Percentiles rank a stretch among this genome's conserved stretches.
Conservation (phyloP, 345 rosid species). For the Eucalyptus globulus region DNA sequence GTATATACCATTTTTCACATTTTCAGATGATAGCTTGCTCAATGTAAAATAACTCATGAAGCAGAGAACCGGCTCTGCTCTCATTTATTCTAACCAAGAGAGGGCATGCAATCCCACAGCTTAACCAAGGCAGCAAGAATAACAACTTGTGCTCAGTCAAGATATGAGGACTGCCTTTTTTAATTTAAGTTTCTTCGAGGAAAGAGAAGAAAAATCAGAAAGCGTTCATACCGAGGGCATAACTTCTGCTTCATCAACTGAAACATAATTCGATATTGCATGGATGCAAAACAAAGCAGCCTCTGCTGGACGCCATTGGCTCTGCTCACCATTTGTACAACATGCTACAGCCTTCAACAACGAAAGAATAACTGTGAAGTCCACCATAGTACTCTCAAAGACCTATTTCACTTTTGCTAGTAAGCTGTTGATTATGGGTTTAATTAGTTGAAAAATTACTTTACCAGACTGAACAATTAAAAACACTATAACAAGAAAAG, state of each 20-base stretch:
- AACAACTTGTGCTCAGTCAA: not conserved
- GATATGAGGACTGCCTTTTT: not conserved
- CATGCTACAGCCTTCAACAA: constrained; percentile 54
- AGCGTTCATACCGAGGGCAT: constrained; percentile 73
- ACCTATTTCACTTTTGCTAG: not conserved
- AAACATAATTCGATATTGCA: constrained; percentile 83
- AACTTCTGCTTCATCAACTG: constrained; percentile 66
- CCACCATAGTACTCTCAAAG: not conserved
- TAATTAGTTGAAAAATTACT: not conserved
- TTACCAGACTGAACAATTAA: not conserved
- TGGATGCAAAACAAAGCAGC: constrained; percentile 94
- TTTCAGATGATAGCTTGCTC: not conserved
- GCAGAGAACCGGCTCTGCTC: not conserved
- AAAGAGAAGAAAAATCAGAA: not conserved
- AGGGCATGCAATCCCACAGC: not conserved
- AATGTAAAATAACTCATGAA: not conserved
- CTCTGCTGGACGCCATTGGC: constrained; percentile 92
- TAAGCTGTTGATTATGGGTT: not conserved
- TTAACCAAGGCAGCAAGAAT: not conserved
- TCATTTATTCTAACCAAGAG: not conserved
- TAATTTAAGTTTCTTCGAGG: not conserved
- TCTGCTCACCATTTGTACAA: constrained; percentile 47
- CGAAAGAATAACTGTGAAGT: not conserved
- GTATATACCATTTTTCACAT: not conserved
- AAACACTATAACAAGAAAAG: not conserved